A percentile compares a stretch with the other conserved stretches of the same genome.
phyloP scores from a whole-genome alignment of 139 green algal genomes.

The Coccomyxa sp. region DNA sequence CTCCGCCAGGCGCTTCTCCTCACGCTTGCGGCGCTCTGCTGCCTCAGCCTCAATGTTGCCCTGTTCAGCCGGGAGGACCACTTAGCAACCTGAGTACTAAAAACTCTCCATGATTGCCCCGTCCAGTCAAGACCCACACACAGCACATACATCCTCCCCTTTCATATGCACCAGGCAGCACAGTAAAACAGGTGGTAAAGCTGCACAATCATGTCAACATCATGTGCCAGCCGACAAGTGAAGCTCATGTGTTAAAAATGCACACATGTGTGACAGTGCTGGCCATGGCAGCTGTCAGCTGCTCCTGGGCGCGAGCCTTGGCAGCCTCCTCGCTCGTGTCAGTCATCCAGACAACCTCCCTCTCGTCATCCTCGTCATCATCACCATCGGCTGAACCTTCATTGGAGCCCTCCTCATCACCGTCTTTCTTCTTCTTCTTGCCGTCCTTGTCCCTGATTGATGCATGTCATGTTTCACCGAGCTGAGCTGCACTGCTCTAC shows the following conservation, averaged over 20 bases:
- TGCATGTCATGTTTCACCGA: no score
- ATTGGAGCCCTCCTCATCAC: slow-evolving; percentile 28
- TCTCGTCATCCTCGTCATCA: slow-evolving; percentile 36
- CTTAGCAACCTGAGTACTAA: no score
- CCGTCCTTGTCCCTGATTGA: slow-evolving; percentile 12
- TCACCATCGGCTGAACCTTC: slow-evolving; percentile 20
- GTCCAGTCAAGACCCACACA: no score
- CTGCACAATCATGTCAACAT: no score
- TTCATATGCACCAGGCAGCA: no score
- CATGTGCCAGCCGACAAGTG: no score
- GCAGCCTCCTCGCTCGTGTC: slow-evolving; percentile 84
- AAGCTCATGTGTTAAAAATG: no score
- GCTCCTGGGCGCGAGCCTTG: slow-evolving; percentile 72
- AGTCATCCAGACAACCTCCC: slow-evolving; percentile 87
- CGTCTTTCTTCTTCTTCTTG: slow-evolving; percentile 50
- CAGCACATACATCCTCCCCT: no score
- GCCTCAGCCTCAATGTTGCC: slow-evolving; percentile 81
- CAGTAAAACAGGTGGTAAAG: no score
- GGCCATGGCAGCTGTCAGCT: slow-evolving; percentile 82
- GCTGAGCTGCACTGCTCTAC: not conserved
- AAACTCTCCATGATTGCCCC: no score
- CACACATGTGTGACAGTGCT: slow-evolving; percentile 71
- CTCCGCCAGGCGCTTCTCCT: slow-evolving; percentile 28
- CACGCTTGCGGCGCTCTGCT: slow-evolving; percentile 48
- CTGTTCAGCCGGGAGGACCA: no score